Percentiles rank a stretch among this genome's conserved stretches.
Conservation (phyloP, 331 rosid species). For the Malus hybrid region DNA sequence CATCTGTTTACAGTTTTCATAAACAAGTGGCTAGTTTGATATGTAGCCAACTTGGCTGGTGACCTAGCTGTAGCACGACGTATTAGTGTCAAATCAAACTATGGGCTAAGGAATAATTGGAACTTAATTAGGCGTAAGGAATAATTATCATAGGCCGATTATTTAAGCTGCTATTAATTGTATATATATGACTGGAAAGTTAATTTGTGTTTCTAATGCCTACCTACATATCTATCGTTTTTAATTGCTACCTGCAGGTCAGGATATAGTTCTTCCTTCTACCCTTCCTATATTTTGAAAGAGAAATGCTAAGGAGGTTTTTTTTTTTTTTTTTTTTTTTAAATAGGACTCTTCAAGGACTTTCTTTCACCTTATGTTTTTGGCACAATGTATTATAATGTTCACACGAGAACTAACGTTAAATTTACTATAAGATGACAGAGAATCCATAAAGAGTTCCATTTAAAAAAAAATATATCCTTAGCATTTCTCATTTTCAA, state of each 20-base stretch:
- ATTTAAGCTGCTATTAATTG: background rate
- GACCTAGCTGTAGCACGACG: constrained; percentile 2
- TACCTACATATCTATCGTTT: background rate
- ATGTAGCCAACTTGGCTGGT: background rate
- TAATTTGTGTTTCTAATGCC: background rate
- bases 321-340: too few relatives aligned
- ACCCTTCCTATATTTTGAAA: background rate
- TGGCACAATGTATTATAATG: too few relatives aligned
- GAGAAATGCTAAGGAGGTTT: too few relatives aligned
- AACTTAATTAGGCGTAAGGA: background rate
- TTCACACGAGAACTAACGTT: too few relatives aligned
- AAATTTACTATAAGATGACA: too few relatives aligned
- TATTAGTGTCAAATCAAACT: background rate
- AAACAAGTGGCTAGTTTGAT: constrained; percentile 7
- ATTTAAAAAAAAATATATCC: too few relatives aligned
- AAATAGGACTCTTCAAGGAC: too few relatives aligned
- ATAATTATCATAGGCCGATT: background rate
- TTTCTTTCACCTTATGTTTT: too few relatives aligned
- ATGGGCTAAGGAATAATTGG: background rate
- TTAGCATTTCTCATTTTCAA: background rate
- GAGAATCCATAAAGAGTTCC: too few relatives aligned
- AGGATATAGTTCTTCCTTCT: background rate
- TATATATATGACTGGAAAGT: background rate
- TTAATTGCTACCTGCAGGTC: background rate
- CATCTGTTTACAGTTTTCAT: background rate